Base-by-base conservation (phyloP, 2,329 filamentous ascomycete genomes). In the Cercospora berteroae region DNA sequence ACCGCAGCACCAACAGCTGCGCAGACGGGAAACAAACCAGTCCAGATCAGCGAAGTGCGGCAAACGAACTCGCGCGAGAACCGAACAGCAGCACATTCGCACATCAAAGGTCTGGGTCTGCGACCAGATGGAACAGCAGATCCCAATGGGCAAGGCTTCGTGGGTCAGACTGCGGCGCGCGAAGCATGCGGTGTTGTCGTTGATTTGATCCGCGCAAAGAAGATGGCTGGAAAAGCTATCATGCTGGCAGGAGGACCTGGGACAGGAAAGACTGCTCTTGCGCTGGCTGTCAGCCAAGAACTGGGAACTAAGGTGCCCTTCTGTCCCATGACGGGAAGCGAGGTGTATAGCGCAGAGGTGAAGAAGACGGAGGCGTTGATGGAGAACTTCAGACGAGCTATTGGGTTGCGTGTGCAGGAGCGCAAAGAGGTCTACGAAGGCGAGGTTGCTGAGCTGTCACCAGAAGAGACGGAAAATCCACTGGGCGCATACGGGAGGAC, bases 401-500 rank as follows among this genome's bases (percentile, higher is more conserved):
- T 99, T 80, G 95, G 94, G 36, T 86, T 99, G 73, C 94, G 96
- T 78, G 95, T 99, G 73, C 93, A 95, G 76, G 95, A 99, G 85
- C 97, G 94, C 62, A 99, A 99, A 82, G 95, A 99, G 82, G 94
- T 99, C 67, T 99, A 98, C 82, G 95, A 99, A 83, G 95, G 95
- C 78, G 95, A 99, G 82, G 95, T 99, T 65, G 97, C 93, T 72
- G 95, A 99, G 81, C 88, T 99, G 74, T 97, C 94, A 33, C 95
- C 95, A 44, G 95, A 99, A 82, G 95, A 99, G 85, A 92, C 94
- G 4, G 95, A 98, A 83, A 99, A 99, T 80, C 95, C 95, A 27
- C 86, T 99, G 52, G 95, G 95, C 68, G 94, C 93, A 75, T 99
- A 98, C 79, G 95, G 95, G 74, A 93, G 96, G 84, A 99, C 95